phyloP scores from a whole-genome alignment of 192 early-diverging fungal species.

The Geosiphon pyriformis region DNA sequence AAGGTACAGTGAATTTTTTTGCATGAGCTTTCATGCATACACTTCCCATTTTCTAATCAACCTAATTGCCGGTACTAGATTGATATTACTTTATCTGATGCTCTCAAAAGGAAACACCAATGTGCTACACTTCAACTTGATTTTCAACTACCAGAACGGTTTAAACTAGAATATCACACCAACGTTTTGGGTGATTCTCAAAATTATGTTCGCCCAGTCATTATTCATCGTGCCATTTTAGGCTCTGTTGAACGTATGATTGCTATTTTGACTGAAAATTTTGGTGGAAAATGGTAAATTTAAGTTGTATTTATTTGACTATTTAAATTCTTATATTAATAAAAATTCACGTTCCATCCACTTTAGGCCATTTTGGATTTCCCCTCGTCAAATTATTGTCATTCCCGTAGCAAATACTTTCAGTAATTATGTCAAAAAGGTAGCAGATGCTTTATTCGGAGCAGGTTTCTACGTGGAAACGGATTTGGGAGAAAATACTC shows the following conservation, averaged over 20 bases:
- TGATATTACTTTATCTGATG: slow-evolving; percentile 94
- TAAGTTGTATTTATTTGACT: background rate
- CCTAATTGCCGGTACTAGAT: slow-evolving; percentile 41
- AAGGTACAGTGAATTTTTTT: slow-evolving; percentile 40
- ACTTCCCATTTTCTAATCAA: background rate
- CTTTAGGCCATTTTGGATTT: slow-evolving; percentile 84
- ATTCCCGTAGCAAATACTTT: slow-evolving; percentile 80
- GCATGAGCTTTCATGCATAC: background rate
- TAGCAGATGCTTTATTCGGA: slow-evolving; percentile 61
- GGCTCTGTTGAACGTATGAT: slow-evolving; percentile 95
- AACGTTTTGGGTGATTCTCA: slow-evolving; percentile 52
- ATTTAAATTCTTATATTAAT: background rate
- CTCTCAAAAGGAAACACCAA: slow-evolving; percentile 84
- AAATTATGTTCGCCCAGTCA: slow-evolving; percentile 72
- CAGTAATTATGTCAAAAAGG: slow-evolving; percentile 76
- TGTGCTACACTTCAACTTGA: slow-evolving; percentile 98
- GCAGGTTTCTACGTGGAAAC: slow-evolving; percentile 81
- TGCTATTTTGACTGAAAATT: slow-evolving; percentile 94
- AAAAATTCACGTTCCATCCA: background rate
- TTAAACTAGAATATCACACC: slow-evolving; percentile 86
- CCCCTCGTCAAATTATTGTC: slow-evolving; percentile 87
- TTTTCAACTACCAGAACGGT: slow-evolving; percentile 95
- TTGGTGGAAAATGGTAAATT: slow-evolving; percentile 83
- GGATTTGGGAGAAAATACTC: slow-evolving; percentile 77
- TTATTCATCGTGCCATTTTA: slow-evolving; percentile 97